phyloP scores from a whole-genome alignment of 257 asterid genomes.

The Leptodermis oblonga region DNA sequence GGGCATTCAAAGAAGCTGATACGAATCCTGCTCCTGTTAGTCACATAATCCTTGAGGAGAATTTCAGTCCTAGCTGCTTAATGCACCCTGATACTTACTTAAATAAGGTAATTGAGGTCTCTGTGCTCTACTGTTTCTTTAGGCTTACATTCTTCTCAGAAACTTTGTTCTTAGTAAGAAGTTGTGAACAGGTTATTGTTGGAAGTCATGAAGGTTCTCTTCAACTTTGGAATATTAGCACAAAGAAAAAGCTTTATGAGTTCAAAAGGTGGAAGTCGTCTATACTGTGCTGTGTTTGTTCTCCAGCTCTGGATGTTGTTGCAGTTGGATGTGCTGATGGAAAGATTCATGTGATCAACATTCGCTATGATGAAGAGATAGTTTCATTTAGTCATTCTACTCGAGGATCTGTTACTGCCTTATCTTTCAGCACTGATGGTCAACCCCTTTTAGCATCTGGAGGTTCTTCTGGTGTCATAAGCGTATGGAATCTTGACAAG shows the following conservation, averaged over 20 bases:
- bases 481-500: slow-evolving; percentile 93
- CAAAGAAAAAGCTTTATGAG: slow-evolving; percentile 66
- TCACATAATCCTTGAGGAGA: slow-evolving; percentile 54
- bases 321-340: slow-evolving; percentile 92
- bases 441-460: slow-evolving; percentile 95
- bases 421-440: slow-evolving; percentile 91
- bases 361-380: slow-evolving; percentile 70
- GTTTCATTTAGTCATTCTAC: slow-evolving; percentile 71
- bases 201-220: slow-evolving; percentile 83
- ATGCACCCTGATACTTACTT: slow-evolving; percentile 95
- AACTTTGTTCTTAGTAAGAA: slow-evolving; percentile 23
- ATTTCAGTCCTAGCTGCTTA: slow-evolving; percentile 80
- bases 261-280: slow-evolving; percentile 77
- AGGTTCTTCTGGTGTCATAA: slow-evolving; percentile 86
- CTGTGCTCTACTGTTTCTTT: slow-evolving; percentile 8
- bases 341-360: slow-evolving; percentile 77
- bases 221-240: slow-evolving; percentile 92
- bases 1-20: slow-evolving; percentile 77
- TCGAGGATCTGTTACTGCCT: slow-evolving; percentile 76
- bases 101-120: slow-evolving; percentile 57
- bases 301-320: slow-evolving; percentile 91
- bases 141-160: slow-evolving; percentile 1
- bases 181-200: slow-evolving; percentile 52
- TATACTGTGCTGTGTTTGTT: slow-evolving; percentile 70
- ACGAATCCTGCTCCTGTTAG: slow-evolving; percentile 59